phyloP scores from a whole-genome alignment of 2,329 filamentous ascomycete genomes.

The Botrytis pseudocinerea region DNA sequence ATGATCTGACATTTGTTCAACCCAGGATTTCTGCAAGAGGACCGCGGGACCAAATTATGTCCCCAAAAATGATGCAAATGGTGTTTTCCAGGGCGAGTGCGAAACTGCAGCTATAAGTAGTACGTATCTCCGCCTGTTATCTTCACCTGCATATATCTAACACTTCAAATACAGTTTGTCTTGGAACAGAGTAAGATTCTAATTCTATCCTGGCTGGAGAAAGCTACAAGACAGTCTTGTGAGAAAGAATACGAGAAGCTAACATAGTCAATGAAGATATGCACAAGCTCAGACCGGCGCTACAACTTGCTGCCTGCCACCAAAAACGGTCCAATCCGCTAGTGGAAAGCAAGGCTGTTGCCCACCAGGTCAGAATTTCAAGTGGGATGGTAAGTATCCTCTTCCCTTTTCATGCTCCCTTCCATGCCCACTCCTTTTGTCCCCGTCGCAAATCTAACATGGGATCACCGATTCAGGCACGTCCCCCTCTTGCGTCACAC shows the following conservation, averaged over 20 bases:
- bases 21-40: conserved; percentile 19
- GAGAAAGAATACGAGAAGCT: not conserved
- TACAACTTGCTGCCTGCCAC: conserved; percentile 3
- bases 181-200: conserved; percentile 14
- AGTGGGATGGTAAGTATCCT: not conserved
- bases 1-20: not conserved
- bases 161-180: not conserved
- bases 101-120: not conserved
- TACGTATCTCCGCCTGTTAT: not conserved
- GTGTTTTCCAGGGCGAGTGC: conserved; percentile 7
- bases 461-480: not conserved
- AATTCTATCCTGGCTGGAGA: not conserved
- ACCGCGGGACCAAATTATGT: conserved; percentile 9
- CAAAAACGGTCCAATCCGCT: not conserved
- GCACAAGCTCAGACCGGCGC: not conserved
- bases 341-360: conserved; percentile 12
- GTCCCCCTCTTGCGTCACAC: conserved; percentile 3
- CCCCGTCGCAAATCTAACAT: not conserved
- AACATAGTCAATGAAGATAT: not conserved
- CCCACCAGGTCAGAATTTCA: not conserved
- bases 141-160: not conserved
- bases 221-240: not conserved
- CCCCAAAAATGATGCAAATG: conserved; percentile 6
- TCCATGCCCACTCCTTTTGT: not conserved
- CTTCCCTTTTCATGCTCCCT: not conserved